phyloP scores from a whole-genome alignment of 192 early-diverging fungal genomes.

The Rhizophagus clarus region DNA sequence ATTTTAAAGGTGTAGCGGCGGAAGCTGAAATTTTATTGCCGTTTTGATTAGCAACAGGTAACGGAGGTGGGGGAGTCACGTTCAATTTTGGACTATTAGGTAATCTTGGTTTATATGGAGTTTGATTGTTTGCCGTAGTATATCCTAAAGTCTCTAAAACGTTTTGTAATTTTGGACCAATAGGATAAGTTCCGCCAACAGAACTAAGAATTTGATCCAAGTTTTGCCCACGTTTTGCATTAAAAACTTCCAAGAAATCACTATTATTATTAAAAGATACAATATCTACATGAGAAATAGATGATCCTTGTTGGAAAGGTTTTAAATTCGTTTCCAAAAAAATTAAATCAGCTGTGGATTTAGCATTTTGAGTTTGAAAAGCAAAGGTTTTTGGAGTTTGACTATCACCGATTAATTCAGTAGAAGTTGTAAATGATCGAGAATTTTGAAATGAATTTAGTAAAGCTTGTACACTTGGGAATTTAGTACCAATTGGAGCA shows the following conservation, averaged over 20 bases:
- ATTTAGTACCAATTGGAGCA: not conserved
- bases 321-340: constrained; percentile 38
- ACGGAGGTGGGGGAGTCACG: not conserved
- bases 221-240: constrained; percentile 33
- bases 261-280: constrained; percentile 18
- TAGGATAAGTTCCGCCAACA: not conserved
- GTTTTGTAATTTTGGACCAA: constrained; percentile 36
- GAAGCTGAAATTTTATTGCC: not conserved
- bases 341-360: not conserved
- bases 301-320: constrained; percentile 39
- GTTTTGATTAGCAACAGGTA: not conserved
- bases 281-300: constrained; percentile 41
- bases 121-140: not conserved
- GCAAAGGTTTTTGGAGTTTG: not conserved
- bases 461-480: not conserved
- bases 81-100: not conserved
- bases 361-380: not conserved
- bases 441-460: not conserved
- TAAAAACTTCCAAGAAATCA: constrained; percentile 44
- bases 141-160: constrained; percentile 37
- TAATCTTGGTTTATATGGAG: not conserved
- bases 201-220: constrained; percentile 9
- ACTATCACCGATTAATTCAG: not conserved
- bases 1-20: not conserved
- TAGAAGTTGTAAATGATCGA: constrained; percentile 3